Conservation (phyloP, 1,139 yeast genomes). For the Zygosaccharomyces sapae region DNA sequence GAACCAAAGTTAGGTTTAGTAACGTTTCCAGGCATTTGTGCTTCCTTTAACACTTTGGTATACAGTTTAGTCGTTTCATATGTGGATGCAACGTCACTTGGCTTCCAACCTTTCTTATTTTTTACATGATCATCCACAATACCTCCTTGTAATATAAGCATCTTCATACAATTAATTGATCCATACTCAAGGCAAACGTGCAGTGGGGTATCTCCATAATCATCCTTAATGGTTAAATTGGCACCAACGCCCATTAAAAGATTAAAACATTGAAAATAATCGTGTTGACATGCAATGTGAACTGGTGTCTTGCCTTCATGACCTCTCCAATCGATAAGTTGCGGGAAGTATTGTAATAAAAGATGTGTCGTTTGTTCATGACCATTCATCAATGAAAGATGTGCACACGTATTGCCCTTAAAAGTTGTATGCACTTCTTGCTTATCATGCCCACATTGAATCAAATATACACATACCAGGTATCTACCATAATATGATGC, state of each 20-base stretch:
- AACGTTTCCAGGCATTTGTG: slow-evolving; percentile 12
- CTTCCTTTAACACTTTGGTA: slow-evolving; percentile 21
- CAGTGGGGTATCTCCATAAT: slow-evolving; percentile 67
- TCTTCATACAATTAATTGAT: slow-evolving; percentile 56
- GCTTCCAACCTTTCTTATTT: slow-evolving; percentile 67
- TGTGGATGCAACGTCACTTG: slow-evolving; percentile 54
- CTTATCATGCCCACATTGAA: slow-evolving; percentile 49
- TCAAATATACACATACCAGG: slow-evolving; percentile 63
- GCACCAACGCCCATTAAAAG: slow-evolving; percentile 80
- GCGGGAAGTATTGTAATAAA: slow-evolving; percentile 74
- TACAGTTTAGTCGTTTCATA: slow-evolving; percentile 44
- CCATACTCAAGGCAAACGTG: slow-evolving; percentile 82
- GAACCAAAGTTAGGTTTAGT: slow-evolving; percentile 22
- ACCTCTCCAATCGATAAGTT: slow-evolving; percentile 61
- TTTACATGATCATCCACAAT: slow-evolving; percentile 47
- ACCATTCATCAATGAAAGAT: slow-evolving; percentile 62
- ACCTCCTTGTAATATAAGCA: slow-evolving; percentile 46
- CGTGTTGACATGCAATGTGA: slow-evolving; percentile 65
- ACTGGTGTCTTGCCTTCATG: slow-evolving; percentile 59
- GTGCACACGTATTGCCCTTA: slow-evolving; percentile 68
- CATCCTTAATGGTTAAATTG: slow-evolving; percentile 56
- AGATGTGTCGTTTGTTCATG: slow-evolving; percentile 81
- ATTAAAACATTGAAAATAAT: slow-evolving; percentile 66
- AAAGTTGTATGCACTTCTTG: slow-evolving; percentile 54
- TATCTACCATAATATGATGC: slow-evolving; percentile 80